Conservation (phyloP, 352 stramenopile species). For the Pythium periplocum region DNA sequence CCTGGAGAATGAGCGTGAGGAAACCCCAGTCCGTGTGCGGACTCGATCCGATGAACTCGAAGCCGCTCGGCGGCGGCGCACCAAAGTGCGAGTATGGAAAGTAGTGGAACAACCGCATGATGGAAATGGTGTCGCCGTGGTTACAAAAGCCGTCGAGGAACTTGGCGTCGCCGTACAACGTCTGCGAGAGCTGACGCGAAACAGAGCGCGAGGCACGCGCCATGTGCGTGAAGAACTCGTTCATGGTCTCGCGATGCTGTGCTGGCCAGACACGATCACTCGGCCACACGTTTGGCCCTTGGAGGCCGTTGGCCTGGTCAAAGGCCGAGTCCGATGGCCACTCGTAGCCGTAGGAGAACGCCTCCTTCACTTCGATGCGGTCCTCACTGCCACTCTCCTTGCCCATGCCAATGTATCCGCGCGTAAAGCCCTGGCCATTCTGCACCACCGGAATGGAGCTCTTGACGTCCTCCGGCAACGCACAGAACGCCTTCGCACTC, state of each 20-base stretch:
- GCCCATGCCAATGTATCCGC: conserved; percentile 73
- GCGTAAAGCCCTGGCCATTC: conserved; percentile 68
- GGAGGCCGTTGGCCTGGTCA: conserved; percentile 51
- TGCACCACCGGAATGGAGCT: conserved; percentile 50
- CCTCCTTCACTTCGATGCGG: conserved; percentile 77
- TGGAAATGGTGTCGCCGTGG: conserved; percentile 72
- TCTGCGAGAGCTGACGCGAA: conserved; percentile 39
- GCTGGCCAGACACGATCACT: conserved; percentile 20
- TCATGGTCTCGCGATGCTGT: conserved; percentile 35
- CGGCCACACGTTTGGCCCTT: conserved; percentile 72
- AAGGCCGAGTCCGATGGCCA: conserved; percentile 22
- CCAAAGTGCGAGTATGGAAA: conserved; percentile 69
- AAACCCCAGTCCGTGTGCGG: conserved; percentile 84
- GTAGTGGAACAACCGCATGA: conserved; percentile 84
- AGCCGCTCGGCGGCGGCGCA: conserved; percentile 30
- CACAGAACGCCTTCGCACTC: conserved; percentile 54
- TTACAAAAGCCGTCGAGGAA: conserved; percentile 60
- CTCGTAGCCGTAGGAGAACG: conserved; percentile 80
- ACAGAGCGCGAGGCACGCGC: conserved; percentile 42
- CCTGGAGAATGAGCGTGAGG: conserved; percentile 80
- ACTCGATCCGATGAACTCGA: conserved; percentile 77
- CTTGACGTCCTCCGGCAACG: conserved; percentile 42
- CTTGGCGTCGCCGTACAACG: conserved; percentile 38
- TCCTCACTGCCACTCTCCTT: conserved; percentile 76
- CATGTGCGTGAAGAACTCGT: conserved; percentile 57